Conservation (phyloP, 2,329 filamentous ascomycete species). For the Fusarium foetens region DNA sequence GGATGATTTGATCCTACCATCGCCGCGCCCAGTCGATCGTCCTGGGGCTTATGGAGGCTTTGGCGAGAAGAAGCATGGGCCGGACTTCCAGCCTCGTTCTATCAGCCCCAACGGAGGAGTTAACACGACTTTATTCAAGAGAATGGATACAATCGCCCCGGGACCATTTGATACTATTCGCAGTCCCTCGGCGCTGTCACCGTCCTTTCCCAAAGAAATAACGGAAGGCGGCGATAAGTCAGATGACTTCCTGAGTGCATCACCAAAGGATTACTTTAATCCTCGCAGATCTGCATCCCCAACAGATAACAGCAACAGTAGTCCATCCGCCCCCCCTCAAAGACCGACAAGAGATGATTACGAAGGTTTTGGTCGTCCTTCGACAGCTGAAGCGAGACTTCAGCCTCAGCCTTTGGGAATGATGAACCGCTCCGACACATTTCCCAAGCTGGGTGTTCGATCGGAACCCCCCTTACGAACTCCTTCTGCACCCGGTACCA, state of each 20-base stretch:
- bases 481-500: constrained; percentile 60
- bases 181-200: constrained; percentile 48
- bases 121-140: constrained; percentile 60
- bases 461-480: constrained; percentile 55
- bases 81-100: constrained; percentile 38
- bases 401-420: constrained; percentile 51
- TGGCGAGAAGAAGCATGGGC: constrained; percentile 47
- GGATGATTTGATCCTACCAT: constrained; percentile 52
- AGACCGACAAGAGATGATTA: constrained; percentile 64
- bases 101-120: constrained; percentile 36
- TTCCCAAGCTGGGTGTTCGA: constrained; percentile 55
- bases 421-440: constrained; percentile 63
- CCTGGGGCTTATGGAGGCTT: constrained; percentile 63
- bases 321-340: constrained; percentile 50
- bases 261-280: constrained; percentile 28
- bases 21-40: constrained; percentile 52
- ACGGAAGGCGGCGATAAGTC: constrained; percentile 27
- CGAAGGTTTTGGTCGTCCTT: constrained; percentile 65
- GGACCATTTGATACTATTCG: constrained; percentile 70
- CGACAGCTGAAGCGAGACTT: constrained; percentile 49
- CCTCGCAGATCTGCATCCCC: constrained; percentile 22
- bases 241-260: constrained; percentile 35
- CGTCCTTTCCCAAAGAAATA: constrained; percentile 46
- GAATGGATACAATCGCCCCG: constrained; percentile 73
- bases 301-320: constrained; percentile 37